phyloP scores from a whole-genome alignment of 2,329 filamentous ascomycete species.

The Aspergillus sojae region DNA sequence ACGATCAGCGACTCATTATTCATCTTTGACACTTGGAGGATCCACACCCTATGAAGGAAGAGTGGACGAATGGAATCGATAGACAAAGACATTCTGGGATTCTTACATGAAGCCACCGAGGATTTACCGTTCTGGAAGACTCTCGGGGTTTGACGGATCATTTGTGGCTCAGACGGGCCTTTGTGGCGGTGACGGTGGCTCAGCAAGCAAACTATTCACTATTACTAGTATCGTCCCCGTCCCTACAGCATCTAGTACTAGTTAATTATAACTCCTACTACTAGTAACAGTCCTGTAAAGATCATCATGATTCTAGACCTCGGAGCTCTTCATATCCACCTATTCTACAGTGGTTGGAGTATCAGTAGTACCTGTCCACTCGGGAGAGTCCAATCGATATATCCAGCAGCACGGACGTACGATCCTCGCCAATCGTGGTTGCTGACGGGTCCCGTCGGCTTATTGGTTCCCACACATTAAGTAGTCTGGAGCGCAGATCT shows the following conservation, averaged over 20 bases:
- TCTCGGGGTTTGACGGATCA: conserved; percentile 7
- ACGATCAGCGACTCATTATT: neutral
- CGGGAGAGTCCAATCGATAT: neutral
- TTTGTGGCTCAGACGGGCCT: neutral
- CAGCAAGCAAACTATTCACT: neutral
- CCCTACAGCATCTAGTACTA: no score
- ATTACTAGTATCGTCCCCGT: neutral
- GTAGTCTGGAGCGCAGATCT: neutral
- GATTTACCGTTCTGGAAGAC: conserved; percentile 9
- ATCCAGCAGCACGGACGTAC: neutral
- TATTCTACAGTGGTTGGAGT: neutral
- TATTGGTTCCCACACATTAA: neutral
- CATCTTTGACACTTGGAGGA: neutral
- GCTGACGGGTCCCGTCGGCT: neutral
- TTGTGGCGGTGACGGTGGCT: neutral
- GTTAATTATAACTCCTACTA: no score
- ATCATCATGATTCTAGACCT: neutral
- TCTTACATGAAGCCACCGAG: neutral
- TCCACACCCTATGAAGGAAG: neutral
- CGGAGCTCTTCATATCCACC: neutral
- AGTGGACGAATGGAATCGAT: neutral
- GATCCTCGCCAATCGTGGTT: neutral
- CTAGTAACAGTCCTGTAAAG: no score
- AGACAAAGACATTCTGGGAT: neutral
- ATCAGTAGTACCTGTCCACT: neutral